These are phyloP conservation scores for Neurospora terricola DNA, from an alignment of 495 filamentous ascomycete species.

Conservation along the genomic window DNA sequence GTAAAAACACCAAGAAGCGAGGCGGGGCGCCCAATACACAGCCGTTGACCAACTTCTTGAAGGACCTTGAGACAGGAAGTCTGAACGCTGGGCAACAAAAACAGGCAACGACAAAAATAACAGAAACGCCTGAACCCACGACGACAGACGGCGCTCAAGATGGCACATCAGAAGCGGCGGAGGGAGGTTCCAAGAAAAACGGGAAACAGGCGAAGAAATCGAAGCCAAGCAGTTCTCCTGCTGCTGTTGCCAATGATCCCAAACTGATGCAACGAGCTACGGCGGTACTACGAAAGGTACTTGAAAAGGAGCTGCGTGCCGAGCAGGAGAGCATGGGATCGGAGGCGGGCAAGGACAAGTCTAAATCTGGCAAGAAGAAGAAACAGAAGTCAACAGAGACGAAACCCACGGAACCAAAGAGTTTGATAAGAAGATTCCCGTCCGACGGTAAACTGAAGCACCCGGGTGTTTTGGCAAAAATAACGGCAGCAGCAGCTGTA, in stretches of 20 bases:
- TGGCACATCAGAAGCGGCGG: background rate
- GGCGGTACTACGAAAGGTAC: background rate
- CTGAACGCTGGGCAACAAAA: background rate
- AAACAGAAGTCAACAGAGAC: background rate
- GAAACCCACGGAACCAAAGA: background rate
- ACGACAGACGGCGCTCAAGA: background rate
- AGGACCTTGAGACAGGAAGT: background rate
- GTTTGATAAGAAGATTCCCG: background rate
- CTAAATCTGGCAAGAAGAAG: background rate
- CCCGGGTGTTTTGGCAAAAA: background rate
- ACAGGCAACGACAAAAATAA: background rate
- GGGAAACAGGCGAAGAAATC: conserved; percentile 8
- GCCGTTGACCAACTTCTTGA: background rate
- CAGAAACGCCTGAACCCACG: background rate
- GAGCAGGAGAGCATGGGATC: background rate
- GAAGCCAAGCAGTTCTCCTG: background rate
- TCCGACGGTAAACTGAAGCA: background rate
- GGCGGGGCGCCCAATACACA: background rate
- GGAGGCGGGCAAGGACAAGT: background rate
- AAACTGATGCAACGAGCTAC: background rate
- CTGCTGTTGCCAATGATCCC: background rate
- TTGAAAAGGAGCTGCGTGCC: background rate
- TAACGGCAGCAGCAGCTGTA: background rate
- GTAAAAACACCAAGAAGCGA: background rate
- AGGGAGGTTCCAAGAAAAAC: conserved; percentile 3